Evolutionary conservation across 305 asterid genomes (phyloP).

Genomic region (Fraxinus baroniana): DNA sequence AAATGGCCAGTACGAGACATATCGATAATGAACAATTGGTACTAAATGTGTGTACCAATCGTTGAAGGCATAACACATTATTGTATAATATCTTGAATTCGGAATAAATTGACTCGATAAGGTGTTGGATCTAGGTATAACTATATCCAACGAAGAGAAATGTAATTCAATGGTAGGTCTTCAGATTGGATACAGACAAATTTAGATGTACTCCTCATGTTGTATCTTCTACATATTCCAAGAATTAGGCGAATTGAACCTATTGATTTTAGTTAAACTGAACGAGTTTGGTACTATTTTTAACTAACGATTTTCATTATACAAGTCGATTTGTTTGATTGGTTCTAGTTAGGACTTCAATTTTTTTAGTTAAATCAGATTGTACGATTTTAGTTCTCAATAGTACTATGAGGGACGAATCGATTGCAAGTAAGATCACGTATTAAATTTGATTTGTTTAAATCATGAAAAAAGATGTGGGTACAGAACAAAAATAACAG

Average conservation of each 20-base stretch:
- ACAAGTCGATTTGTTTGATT: background rate
- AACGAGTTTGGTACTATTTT: background rate
- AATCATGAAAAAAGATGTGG: too few species aligned
- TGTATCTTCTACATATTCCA: background rate
- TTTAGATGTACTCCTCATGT: constrained; percentile 38
- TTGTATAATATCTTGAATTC: background rate
- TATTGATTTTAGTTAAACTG: background rate
- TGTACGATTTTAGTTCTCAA: background rate
- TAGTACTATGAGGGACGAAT: background rate
- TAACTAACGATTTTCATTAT: background rate
- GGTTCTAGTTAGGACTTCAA: too few species aligned
- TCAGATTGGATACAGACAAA: constrained; percentile 30
- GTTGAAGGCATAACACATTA: background rate
- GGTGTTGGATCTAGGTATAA: background rate
- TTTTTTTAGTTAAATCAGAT: too few species aligned
- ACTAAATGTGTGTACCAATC: background rate
- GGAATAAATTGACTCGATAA: too few species aligned
- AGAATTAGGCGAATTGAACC: background rate
- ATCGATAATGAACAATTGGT: background rate
- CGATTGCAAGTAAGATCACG: background rate
- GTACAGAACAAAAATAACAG: too few species aligned
- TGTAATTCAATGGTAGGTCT: background rate
- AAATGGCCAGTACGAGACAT: background rate
- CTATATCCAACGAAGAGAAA: background rate
- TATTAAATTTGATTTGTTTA: background rate